Percentiles rank a stretch among this genome's conserved stretches.
phyloP scores from a whole-genome alignment of 2,329 filamentous ascomycete genomes.

The Drechslerella dactyloides region DNA sequence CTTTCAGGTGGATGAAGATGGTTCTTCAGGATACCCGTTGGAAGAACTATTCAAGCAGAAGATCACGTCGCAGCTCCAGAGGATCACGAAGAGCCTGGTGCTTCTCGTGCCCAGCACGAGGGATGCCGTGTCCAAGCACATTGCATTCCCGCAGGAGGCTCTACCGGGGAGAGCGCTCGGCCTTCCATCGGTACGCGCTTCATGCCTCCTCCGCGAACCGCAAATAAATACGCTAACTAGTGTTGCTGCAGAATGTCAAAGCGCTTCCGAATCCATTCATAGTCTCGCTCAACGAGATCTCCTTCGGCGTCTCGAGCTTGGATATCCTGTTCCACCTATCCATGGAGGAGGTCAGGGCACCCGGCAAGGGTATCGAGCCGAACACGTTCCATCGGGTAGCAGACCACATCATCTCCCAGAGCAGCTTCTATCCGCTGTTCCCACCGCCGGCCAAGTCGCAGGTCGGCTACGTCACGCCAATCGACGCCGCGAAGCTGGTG shows the following conservation, averaged over 20 bases:
- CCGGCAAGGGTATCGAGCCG: conserved; percentile 62
- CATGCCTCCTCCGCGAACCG: neutral
- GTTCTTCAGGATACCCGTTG: conserved; percentile 70
- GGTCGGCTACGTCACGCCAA: conserved; percentile 72
- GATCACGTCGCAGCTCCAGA: conserved; percentile 75
- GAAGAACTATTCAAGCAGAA: conserved; percentile 81
- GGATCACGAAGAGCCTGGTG: conserved; percentile 69
- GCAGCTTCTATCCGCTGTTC: conserved; percentile 88
- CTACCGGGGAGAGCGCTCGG: conserved; percentile 48
- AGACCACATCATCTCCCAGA: conserved; percentile 81
- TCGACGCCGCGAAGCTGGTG: conserved; percentile 82
- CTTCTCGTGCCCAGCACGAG: conserved; percentile 73
- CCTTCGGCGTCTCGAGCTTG: conserved; percentile 80
- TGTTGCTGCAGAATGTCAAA: conserved; percentile 48
- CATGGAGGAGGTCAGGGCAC: conserved; percentile 68
- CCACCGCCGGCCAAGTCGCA: conserved; percentile 75
- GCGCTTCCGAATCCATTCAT: conserved; percentile 76
- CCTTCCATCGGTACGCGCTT: conserved; percentile 44
- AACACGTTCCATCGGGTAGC: conserved; percentile 75
- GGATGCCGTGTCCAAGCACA: conserved; percentile 79
- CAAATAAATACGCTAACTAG: neutral
- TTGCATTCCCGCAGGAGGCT: conserved; percentile 75
- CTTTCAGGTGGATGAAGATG: conserved; percentile 74
- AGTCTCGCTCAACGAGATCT: conserved; percentile 82
- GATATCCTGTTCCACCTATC: conserved; percentile 83